Evolutionary conservation across 208 protist species (phyloP).

Genomic region (Leishmania lainsoni): DNA sequence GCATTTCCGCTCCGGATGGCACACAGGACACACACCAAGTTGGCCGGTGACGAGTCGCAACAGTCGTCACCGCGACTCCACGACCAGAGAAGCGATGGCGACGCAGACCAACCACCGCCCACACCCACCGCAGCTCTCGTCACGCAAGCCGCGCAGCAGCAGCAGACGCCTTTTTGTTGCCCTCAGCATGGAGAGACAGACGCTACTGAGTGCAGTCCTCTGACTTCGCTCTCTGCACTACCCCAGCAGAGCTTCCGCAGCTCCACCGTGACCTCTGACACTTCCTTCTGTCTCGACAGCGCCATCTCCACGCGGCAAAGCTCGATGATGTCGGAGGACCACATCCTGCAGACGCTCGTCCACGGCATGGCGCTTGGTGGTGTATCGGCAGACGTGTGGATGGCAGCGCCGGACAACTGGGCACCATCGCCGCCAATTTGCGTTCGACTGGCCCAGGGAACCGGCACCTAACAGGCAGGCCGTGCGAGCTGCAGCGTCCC

Average conservation of each 20-base stretch:
- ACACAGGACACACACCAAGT: background rate
- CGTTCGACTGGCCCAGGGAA: background rate
- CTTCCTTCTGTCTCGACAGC: conserved; percentile 13
- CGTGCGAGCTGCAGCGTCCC: background rate
- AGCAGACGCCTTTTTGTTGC: no score
- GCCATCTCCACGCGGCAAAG: conserved; percentile 17
- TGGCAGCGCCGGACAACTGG: background rate
- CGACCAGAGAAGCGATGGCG: background rate
- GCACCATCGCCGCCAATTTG: background rate
- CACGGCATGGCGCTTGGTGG: conserved; percentile 42
- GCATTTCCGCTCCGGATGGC: conserved; percentile 1
- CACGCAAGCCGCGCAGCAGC: background rate
- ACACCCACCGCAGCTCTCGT: background rate
- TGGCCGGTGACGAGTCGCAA: background rate
- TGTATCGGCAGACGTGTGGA: conserved; percentile 5
- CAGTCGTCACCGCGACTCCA: background rate
- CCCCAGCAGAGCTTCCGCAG: conserved; percentile 14
- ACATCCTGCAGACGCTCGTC: conserved; percentile 31
- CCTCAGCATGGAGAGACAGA: background rate
- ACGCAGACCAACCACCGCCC: background rate
- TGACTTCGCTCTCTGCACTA: conserved; percentile 10
- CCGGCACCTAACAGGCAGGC: background rate
- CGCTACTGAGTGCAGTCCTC: conserved; percentile 4
- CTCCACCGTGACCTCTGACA: conserved; percentile 20
- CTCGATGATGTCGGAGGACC: conserved; percentile 24